Evolutionary conservation across 2,329 filamentous ascomycete species (phyloP).

Genomic region (Penicillium sp.): DNA sequence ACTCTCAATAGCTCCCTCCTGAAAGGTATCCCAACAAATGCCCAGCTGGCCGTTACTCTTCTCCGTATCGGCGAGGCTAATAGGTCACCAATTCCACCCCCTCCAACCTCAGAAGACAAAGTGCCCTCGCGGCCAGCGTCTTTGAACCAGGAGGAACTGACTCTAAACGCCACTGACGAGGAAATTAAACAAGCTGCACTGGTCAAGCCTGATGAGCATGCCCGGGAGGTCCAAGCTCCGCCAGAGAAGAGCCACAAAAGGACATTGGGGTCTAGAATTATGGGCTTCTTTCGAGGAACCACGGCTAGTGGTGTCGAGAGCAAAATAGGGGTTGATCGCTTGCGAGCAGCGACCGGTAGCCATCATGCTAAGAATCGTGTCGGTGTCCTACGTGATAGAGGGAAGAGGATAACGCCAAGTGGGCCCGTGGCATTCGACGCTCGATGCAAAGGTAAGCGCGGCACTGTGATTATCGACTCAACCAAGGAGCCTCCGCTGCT

Average conservation of each 20-base stretch:
- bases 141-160: conserved; percentile 54
- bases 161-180: conserved; percentile 60
- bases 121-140: conserved; percentile 53
- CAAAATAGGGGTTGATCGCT: conserved; percentile 66
- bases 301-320: conserved; percentile 72
- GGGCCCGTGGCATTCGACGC: conserved; percentile 73
- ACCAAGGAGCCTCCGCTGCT: conserved; percentile 43
- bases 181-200: conserved; percentile 65
- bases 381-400: conserved; percentile 61
- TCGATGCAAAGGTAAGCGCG: conserved; percentile 66
- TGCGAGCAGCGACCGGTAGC: conserved; percentile 62
- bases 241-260: conserved; percentile 19
- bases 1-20: conserved; percentile 60
- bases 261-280: conserved; percentile 48
- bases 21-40: conserved; percentile 80
- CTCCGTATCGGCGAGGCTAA: conserved; percentile 79
- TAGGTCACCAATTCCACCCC: conserved; percentile 71
- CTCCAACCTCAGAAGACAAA: conserved; percentile 46
- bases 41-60: conserved; percentile 76
- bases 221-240: background rate
- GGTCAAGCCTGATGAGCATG: conserved; percentile 48
- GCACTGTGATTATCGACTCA: conserved; percentile 62
- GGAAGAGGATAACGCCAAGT: conserved; percentile 40
- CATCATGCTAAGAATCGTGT: conserved; percentile 66
- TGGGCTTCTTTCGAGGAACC: conserved; percentile 67